These are phyloP conservation scores for Taxawa tesnikishii DNA, from an alignment of 2,329 filamentous ascomycete species.

Conservation along the genomic window DNA sequence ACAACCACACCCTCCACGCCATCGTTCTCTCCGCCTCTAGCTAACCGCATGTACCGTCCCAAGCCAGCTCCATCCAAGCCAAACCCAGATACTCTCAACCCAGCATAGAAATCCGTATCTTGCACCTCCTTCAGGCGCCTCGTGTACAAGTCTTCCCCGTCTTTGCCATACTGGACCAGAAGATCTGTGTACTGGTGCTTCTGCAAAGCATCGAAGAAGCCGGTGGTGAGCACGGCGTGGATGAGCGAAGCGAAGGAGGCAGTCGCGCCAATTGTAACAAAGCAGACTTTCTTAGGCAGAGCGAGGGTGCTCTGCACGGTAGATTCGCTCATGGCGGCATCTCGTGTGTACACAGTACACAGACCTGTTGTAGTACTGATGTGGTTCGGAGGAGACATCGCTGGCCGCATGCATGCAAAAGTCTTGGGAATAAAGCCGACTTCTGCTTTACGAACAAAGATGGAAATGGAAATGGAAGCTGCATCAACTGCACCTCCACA, in stretches of 20 bases:
- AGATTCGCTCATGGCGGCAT: neutral
- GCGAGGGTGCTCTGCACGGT: neutral
- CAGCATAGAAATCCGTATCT: conserved; percentile 7
- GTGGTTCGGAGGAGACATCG: too few species aligned
- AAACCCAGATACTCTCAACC: conserved; percentile 47
- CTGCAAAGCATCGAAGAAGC: conserved; percentile 51
- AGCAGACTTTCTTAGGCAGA: conserved; percentile 41
- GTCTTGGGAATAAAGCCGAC: too few species aligned
- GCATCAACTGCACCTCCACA: too few species aligned
- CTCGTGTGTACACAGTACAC: too few species aligned
- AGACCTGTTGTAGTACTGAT: too few species aligned
- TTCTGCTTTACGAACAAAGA: too few species aligned
- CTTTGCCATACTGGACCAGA: conserved; percentile 68
- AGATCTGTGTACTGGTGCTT: conserved; percentile 56
- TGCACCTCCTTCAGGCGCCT: conserved; percentile 8
- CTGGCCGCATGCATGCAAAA: too few species aligned
- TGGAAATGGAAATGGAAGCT: too few species aligned
- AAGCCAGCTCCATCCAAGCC: conserved; percentile 53
- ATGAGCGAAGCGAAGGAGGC: conserved; percentile 69
- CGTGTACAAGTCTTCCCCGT: conserved; percentile 43
- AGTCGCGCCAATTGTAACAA: conserved; percentile 88
- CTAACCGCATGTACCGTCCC: conserved; percentile 43
- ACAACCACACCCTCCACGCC: conserved; percentile 59
- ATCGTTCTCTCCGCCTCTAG: conserved; percentile 28
- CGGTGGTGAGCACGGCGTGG: conserved; percentile 46